Percentiles rank a stretch among this genome's conserved stretches.
Conservation (phyloP, 257 asterid species). For the Haberlea rhodopensis region DNA sequence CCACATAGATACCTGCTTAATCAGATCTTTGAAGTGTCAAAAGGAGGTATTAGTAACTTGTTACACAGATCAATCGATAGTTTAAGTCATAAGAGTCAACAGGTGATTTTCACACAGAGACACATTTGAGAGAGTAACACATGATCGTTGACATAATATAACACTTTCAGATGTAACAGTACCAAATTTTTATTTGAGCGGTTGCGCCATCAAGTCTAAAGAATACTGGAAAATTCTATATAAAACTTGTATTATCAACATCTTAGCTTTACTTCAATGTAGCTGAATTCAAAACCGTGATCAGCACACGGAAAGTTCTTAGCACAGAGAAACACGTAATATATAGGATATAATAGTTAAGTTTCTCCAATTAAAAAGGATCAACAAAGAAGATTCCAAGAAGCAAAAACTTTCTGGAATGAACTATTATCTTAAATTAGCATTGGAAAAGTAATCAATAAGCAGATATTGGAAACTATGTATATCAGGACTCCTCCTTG, state of each 20-base stretch:
- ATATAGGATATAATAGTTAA: neutral
- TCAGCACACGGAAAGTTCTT: neutral
- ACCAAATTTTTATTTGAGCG: neutral
- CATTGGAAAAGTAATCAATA: neutral
- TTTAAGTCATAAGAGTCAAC: neutral
- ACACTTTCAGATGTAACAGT: neutral
- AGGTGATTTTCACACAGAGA: too few relatives aligned
- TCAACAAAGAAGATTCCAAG: neutral
- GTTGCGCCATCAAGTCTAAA: neutral
- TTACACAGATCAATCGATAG: too few relatives aligned
- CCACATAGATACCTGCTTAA: conserved; percentile 74
- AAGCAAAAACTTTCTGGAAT: neutral
- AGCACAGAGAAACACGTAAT: neutral
- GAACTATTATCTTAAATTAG: neutral
- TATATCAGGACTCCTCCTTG: neutral
- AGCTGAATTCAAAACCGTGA: neutral
- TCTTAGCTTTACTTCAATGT: neutral
- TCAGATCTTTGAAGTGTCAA: neutral
- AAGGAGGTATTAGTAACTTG: neutral
- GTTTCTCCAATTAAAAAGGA: neutral
- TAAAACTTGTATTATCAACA: neutral
- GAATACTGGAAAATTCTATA: neutral
- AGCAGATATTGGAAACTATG: neutral
- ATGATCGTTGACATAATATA: neutral
- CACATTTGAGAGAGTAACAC: neutral